A percentile compares a stretch with the other conserved stretches of the same genome.
Conservation (phyloP, 2,329 filamentous ascomycete species). For the Mycosphaerella arachidis region DNA sequence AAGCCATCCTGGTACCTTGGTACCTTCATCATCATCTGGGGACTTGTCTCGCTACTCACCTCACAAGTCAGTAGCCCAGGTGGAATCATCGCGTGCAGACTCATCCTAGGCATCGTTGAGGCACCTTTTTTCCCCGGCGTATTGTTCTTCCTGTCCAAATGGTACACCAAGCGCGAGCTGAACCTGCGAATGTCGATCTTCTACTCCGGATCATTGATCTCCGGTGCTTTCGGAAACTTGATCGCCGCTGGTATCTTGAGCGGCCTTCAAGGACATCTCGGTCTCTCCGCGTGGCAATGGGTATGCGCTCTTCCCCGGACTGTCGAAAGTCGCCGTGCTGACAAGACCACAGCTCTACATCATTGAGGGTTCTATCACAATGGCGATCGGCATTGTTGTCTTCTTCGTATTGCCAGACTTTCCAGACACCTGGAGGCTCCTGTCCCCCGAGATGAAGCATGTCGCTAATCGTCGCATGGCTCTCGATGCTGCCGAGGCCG, state of each 20-base stretch:
- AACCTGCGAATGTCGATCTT: constrained; percentile 62
- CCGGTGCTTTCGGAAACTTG: constrained; percentile 66
- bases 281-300: constrained; percentile 55
- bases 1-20: constrained; percentile 59
- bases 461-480: constrained; percentile 48
- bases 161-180: constrained; percentile 68
- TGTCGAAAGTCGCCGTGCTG: not conserved
- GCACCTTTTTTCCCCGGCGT: constrained; percentile 47
- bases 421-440: constrained; percentile 41
- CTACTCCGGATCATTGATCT: constrained; percentile 65
- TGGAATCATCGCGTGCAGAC: constrained; percentile 35
- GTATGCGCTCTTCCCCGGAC: not conserved
- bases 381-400: constrained; percentile 23
- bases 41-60: constrained; percentile 58
- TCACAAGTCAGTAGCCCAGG: constrained; percentile 27
- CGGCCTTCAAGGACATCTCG: constrained; percentile 57
- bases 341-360: constrained; percentile 37
- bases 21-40: constrained; percentile 75
- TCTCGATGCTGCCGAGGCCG: constrained; percentile 48
- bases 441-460: constrained; percentile 42
- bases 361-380: constrained; percentile 32
- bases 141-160: constrained; percentile 59
- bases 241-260: constrained; percentile 57
- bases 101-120: constrained; percentile 61
- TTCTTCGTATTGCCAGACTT: constrained; percentile 47